A percentile compares a stretch with the other conserved stretches of the same genome.
Conservation (phyloP, 2,329 filamentous ascomycete genomes). For the Xylariaceae sp. region DNA sequence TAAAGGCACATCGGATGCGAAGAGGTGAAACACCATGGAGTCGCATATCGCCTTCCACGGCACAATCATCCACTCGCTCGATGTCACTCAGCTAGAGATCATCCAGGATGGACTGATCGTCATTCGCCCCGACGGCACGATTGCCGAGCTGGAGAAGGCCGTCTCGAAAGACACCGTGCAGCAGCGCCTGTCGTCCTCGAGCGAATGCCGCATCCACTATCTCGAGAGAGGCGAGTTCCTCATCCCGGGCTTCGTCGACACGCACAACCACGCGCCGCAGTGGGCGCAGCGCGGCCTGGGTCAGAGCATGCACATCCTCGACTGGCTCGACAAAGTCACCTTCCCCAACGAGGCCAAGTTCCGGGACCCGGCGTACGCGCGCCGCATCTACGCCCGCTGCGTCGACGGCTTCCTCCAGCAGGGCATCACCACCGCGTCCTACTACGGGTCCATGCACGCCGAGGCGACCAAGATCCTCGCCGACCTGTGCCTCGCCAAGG, state of each 20-base stretch:
- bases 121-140: slow-evolving; percentile 21
- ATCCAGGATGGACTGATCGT: slow-evolving; percentile 34
- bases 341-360: slow-evolving; percentile 63
- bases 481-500: slow-evolving; percentile 45
- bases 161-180: slow-evolving; percentile 10
- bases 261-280: slow-evolving; percentile 64
- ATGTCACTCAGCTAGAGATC: slow-evolving; percentile 30
- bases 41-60: slow-evolving; percentile 32
- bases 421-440: slow-evolving; percentile 58
- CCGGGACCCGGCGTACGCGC: slow-evolving; percentile 47
- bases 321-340: slow-evolving; percentile 62
- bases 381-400: slow-evolving; percentile 44
- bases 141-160: slow-evolving; percentile 20
- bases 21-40: too few species aligned
- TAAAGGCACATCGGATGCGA: too few species aligned
- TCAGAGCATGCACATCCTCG: slow-evolving; percentile 49
- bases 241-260: slow-evolving; percentile 60
- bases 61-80: slow-evolving; percentile 36
- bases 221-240: slow-evolving; percentile 45
- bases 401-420: slow-evolving; percentile 57
- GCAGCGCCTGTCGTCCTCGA: slow-evolving; percentile 7
- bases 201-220: slow-evolving; percentile 18
- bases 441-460: slow-evolving; percentile 54
- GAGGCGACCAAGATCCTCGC: slow-evolving; percentile 54
- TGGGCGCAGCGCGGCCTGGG: slow-evolving; percentile 45